Evolutionary conservation across 192 early-diverging fungal species (phyloP), one percentile per base, ranked within the genome.

Genomic region (Jimgerdemannia flammicorona): DNA sequence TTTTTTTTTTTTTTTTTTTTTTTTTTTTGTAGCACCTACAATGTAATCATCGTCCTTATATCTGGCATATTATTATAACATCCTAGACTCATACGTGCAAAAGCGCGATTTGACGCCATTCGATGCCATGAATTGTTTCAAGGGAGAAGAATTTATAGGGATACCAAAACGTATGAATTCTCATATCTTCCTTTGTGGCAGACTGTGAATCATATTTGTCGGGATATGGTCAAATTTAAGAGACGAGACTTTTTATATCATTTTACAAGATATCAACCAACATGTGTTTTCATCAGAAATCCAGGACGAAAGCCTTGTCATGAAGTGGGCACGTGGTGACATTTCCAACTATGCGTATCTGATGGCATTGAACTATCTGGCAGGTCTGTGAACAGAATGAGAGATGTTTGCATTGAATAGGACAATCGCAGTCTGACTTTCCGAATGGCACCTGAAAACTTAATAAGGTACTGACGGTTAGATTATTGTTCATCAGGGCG

Each of bases 341-440:
- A 90, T 98, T 44, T 93, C 93, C 64, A 99, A 99, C 77, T 99
- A 92, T 79, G 93, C 95, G 70, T 99, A 99, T 78, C 72, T 99
- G 69, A 96, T 98, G 94, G 87, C 86, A 3, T 83, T 99, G 6
- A 99, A 99, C 75, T 90, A 93, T 14, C 76, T 96, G 2, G 94
- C 95, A 49, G 97, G 94, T 85, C 54, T 73, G 66, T 54, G 49
- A 59, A 29, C 29, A 29, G 29, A 29, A 29, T 29, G 29, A 29
- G 29, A 29, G 29, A 29, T 29, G 29, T 29, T 29, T 29, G 29
- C 29, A 29, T 29, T 29, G 29, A 29, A 29, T 29, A 29, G 29
- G 29, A 29, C 29, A 29, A 73, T 29, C 39, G 14, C 29, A 9
- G 43, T 64, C 18, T 72, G 17, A 44, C 40, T 71, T 68, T 8